A percentile compares a stretch with the other conserved stretches of the same genome.
Conservation (phyloP, 139 green algal species). For the Gonium pectorale region DNA sequence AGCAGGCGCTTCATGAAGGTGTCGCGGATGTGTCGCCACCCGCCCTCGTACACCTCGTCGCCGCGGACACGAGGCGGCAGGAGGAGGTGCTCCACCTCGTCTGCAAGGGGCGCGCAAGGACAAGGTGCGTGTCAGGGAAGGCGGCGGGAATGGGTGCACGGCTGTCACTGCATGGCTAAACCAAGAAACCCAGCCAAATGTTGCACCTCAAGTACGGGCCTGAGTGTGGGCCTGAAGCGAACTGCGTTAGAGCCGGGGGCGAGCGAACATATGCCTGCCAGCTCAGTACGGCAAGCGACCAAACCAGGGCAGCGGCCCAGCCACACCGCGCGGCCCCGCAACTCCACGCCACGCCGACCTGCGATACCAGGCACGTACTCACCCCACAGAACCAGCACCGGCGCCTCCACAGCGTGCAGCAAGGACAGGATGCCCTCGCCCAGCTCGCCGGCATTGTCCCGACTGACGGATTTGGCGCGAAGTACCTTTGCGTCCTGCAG, state of each 20-base stretch:
- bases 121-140: neutral
- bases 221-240: no score
- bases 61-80: neutral
- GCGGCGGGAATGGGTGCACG: no score
- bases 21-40: conserved; percentile 10
- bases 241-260: no score
- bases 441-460: neutral
- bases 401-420: conserved; percentile 1
- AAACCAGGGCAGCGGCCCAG: no score
- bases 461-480: neutral
- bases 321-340: neutral
- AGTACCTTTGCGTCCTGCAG: neutral
- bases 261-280: no score
- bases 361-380: neutral
- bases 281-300: no score
- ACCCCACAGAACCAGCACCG: conserved; percentile 26
- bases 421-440: neutral
- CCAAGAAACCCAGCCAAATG: no score
- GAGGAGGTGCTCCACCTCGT: conserved; percentile 25
- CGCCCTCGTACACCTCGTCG: neutral
- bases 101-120: neutral
- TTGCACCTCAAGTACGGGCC: no score
- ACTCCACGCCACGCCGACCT: neutral
- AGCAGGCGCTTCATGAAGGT: conserved; percentile 23
- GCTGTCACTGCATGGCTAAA: no score